Percentiles rank a stretch among this genome's conserved stretches.
Conservation (phyloP, 164 flowering plant species). For the Cinnamomum micranthum region DNA sequence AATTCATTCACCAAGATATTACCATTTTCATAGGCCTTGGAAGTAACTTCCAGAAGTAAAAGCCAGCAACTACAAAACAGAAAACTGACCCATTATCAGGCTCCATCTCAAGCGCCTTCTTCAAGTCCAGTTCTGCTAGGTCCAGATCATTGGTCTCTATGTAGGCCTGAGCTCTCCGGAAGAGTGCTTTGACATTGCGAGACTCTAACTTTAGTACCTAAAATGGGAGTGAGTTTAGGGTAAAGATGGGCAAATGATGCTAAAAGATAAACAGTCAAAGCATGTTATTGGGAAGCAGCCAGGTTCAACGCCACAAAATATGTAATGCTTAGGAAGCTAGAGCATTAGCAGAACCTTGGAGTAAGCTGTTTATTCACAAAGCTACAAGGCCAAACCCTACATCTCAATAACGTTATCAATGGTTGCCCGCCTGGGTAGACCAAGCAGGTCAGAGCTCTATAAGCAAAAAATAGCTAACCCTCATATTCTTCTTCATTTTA, state of each 20-base stretch:
- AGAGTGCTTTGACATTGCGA: constrained; percentile 24
- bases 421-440: no score
- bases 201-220: constrained; percentile 23
- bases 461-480: no score
- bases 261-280: neutral
- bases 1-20: neutral
- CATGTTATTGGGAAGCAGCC: neutral
- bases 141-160: constrained; percentile 22
- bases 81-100: constrained; percentile 18
- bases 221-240: neutral
- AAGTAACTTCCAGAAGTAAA: neutral
- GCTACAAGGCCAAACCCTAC: no score
- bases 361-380: no score
- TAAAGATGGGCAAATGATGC: neutral
- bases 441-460: no score
- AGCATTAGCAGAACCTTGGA: no score
- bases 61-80: neutral
- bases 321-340: no score
- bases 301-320: no score
- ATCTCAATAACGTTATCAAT: no score
- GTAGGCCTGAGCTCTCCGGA: constrained; percentile 26
- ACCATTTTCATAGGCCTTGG: neutral
- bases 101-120: constrained; percentile 22
- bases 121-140: constrained; percentile 24
- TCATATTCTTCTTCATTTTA: no score